Evolutionary conservation across 2,329 filamentous ascomycete genomes (phyloP).

Genomic region (Colletotrichum sp.): DNA sequence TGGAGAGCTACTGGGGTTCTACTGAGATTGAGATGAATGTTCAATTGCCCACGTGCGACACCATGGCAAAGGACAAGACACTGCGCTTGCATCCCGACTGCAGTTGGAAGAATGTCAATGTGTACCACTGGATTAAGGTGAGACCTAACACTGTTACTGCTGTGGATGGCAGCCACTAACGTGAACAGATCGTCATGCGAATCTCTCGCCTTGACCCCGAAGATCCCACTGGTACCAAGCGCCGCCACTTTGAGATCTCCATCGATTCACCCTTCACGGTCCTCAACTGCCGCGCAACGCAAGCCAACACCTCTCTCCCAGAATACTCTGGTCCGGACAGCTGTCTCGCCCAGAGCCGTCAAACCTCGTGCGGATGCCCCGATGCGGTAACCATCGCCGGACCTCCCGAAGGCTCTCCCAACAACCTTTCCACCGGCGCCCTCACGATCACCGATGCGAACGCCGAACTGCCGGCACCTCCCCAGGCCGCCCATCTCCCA

Average conservation of each 20-base stretch:
- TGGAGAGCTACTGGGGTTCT: conserved; percentile 79
- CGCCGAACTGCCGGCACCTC: conserved; percentile 47
- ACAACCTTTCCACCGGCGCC: conserved; percentile 64
- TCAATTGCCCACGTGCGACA: conserved; percentile 86
- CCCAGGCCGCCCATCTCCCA: conserved; percentile 61
- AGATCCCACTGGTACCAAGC: conserved; percentile 73
- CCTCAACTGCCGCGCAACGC: conserved; percentile 90
- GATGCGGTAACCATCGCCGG: conserved; percentile 66
- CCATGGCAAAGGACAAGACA: conserved; percentile 76
- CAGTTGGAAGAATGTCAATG: conserved; percentile 91
- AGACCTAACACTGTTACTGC: conserved; percentile 24
- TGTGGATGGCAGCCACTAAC: not conserved
- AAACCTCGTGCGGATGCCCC: conserved; percentile 59
- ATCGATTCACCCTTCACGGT: conserved; percentile 96
- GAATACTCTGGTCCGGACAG: conserved; percentile 69
- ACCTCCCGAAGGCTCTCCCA: conserved; percentile 66
- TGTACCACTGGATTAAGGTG: conserved; percentile 97
- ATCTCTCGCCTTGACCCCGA: conserved; percentile 83
- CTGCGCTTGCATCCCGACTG: conserved; percentile 83
- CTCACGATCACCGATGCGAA: conserved; percentile 43
- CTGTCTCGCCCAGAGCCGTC: conserved; percentile 39
- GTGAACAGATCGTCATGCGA: conserved; percentile 82
- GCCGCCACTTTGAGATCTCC: conserved; percentile 92
- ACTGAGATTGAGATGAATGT: conserved; percentile 96
- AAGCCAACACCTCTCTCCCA: conserved; percentile 85